Evolutionary conservation across 257 asterid species (phyloP).

Genomic region (Marsdenia floribunda): DNA sequence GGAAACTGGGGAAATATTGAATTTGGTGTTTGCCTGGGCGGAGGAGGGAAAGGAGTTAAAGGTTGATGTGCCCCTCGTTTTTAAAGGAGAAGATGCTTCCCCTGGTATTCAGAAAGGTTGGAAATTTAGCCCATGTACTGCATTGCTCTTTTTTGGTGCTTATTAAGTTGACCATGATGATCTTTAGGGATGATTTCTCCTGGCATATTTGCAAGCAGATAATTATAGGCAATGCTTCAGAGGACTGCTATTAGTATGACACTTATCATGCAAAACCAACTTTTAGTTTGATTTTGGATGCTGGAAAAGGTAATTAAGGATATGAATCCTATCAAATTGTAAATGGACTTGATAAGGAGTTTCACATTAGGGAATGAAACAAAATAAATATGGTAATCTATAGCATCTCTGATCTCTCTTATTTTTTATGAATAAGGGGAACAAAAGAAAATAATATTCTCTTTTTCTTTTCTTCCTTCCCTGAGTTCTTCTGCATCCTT

Average conservation of each 20-base stretch:
- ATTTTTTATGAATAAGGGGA: background rate
- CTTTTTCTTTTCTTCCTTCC: background rate
- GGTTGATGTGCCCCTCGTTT: conserved; percentile 83
- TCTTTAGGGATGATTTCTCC: background rate
- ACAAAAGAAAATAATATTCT: background rate
- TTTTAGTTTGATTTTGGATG: background rate
- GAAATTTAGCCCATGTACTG: background rate
- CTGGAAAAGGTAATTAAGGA: background rate
- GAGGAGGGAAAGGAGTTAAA: conserved; percentile 70
- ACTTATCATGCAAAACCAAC: background rate
- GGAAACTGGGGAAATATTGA: conserved; percentile 67
- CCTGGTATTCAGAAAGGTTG: conserved; percentile 93
- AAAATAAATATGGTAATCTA: background rate
- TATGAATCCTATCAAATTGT: background rate
- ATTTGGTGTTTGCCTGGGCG: conserved; percentile 94
- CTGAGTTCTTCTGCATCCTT: too few species aligned
- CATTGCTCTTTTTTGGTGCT: background rate
- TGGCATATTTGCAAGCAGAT: background rate
- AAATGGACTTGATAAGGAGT: background rate
- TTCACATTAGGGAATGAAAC: background rate
- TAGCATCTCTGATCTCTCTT: background rate
- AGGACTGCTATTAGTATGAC: background rate
- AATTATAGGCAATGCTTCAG: background rate
- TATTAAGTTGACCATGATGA: background rate
- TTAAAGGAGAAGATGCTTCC: conserved; percentile 72